Conservation (phyloP, 2,329 filamentous ascomycete species). For the Parastagonospora avenae region DNA sequence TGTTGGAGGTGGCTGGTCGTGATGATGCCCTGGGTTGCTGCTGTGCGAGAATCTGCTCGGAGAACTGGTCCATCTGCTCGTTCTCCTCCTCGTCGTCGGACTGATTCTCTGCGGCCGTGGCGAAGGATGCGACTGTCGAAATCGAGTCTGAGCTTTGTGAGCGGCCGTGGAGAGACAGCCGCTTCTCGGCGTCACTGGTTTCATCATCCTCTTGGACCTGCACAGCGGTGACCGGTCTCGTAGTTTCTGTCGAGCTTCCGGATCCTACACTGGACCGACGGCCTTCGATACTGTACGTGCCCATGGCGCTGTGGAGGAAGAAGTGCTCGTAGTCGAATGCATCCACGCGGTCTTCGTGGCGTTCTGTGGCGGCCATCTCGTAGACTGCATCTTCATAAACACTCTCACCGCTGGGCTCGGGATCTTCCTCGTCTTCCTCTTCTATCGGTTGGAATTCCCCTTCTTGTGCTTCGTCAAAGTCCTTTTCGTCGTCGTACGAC, state of each 20-base stretch:
- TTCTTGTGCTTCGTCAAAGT: slow-evolving; percentile 45
- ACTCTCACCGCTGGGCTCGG: slow-evolving; percentile 34
- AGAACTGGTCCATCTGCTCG: slow-evolving; percentile 49
- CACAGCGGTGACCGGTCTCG: slow-evolving; percentile 42
- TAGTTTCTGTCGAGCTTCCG: slow-evolving; percentile 59
- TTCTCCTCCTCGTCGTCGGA: slow-evolving; percentile 46
- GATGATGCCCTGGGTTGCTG: slow-evolving; percentile 18
- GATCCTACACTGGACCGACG: slow-evolving; percentile 62
- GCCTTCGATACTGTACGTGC: slow-evolving; percentile 68
- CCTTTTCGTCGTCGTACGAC: slow-evolving; percentile 27
- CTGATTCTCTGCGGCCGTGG: slow-evolving; percentile 64
- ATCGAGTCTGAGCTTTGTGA: slow-evolving; percentile 64
- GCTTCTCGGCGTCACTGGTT: slow-evolving; percentile 26
- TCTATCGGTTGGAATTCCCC: slow-evolving; percentile 46
- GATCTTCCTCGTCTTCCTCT: slow-evolving; percentile 36
- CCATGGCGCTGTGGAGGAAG: slow-evolving; percentile 90
- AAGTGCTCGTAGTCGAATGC: slow-evolving; percentile 97
- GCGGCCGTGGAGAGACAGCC: slow-evolving; percentile 51
- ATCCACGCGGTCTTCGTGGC: slow-evolving; percentile 91
- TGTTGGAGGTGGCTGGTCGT: slow-evolving; percentile 19
- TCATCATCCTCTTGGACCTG: slow-evolving; percentile 16
- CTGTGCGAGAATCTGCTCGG: slow-evolving; percentile 36
- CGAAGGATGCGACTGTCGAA: slow-evolving; percentile 66
- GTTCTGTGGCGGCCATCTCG: slow-evolving; percentile 50
- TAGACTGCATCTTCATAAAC: slow-evolving; percentile 54